Evolutionary conservation across 805 yeast species (phyloP).

Genomic region (Isabelozyma rhagii): DNA sequence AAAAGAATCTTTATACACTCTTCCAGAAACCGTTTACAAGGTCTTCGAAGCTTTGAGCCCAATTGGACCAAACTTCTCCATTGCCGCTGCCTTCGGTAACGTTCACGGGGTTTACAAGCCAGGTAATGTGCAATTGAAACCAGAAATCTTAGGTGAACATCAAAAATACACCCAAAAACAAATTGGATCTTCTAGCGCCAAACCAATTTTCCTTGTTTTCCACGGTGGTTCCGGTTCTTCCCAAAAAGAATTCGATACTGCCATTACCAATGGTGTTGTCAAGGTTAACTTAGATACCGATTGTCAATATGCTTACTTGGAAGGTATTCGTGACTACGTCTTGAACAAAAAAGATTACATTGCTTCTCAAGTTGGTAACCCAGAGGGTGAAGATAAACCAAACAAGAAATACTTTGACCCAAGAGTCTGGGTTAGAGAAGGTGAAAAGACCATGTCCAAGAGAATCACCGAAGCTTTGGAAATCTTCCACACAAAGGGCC

Average conservation of each 20-base stretch:
- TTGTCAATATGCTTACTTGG: conserved; percentile 96
- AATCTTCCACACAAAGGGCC: conserved; percentile 78
- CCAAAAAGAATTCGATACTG: conserved; percentile 86
- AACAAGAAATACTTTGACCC: conserved; percentile 99
- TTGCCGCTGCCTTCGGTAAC: conserved; percentile 99
- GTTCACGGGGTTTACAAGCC: conserved; percentile 99
- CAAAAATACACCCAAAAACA: conserved; percentile 82
- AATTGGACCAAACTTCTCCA: conserved; percentile 96
- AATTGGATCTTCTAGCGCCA: conserved; percentile 47
- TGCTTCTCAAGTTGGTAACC: conserved; percentile 91
- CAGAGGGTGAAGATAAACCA: conserved; percentile 98
- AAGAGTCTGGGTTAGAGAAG: conserved; percentile 99
- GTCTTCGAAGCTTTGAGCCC: conserved; percentile 88
- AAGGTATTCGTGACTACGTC: conserved; percentile 97
- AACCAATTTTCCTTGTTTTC: conserved; percentile 95
- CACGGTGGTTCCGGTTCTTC: conserved; percentile 99
- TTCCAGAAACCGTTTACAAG: conserved; percentile 89
- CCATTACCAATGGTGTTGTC: conserved; percentile 91
- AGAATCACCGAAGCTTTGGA: conserved; percentile 83
- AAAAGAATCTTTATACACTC: conserved; percentile 86
- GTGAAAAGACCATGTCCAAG: conserved; percentile 95
- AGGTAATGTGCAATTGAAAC: conserved; percentile 93
- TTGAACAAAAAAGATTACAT: conserved; percentile 95
- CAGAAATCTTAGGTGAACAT: conserved; percentile 93
- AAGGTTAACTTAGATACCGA: conserved; percentile 99